Evolutionary conservation across 2,329 filamentous ascomycete genomes (phyloP), one percentile per base, ranked within the genome.

Genomic region (Pestalotiopsis sp.): DNA sequence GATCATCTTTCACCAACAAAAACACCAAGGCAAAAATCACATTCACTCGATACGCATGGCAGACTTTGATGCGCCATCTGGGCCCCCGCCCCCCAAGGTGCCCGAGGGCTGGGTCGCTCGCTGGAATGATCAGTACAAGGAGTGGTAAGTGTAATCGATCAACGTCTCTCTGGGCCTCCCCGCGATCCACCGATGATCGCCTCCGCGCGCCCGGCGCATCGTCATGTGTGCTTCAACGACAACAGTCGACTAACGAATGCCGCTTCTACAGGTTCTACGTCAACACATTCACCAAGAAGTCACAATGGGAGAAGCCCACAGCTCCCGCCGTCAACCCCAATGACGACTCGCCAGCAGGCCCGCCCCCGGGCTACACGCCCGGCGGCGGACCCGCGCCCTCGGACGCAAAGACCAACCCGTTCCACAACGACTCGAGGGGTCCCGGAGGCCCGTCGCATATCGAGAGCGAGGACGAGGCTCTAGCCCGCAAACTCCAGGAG

Each of bases 281-380:
- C 70, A 96, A 98, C 83, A 89, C 92, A 70, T 89, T 91, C 80
- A 97, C 94, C 72, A 96, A 96, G 76, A 87, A 92, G 78, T 97
- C 95, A 4, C 92, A 95, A 86, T 98, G 95, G 95, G 92, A 97
- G 4, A 91, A 89, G 73, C 94, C 94, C 20, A 93, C 90, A 49
- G 86, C 86, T 66, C 91, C 92, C 58, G 89, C 90, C 66, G 87
- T 88, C 72, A 85, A 87, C 17, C 80, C 85, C 7, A 77, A 83
- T 13, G 78, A 79, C 45, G 77, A 73, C 60, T 78, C 78, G 6
- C 83, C 91, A 13, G 80, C 84, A 4, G 92, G 89, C 49, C 86
- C 91, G 3, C 93, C 93, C 13, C 92, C 92, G 0, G 86, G 87
- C 71, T 94, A 95, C 80, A 82, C 86, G 13, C 82, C 85, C 27